These are phyloP conservation scores for Camelina neglecta DNA, from an alignment of 345 rosid species.

Conservation along the genomic window DNA sequence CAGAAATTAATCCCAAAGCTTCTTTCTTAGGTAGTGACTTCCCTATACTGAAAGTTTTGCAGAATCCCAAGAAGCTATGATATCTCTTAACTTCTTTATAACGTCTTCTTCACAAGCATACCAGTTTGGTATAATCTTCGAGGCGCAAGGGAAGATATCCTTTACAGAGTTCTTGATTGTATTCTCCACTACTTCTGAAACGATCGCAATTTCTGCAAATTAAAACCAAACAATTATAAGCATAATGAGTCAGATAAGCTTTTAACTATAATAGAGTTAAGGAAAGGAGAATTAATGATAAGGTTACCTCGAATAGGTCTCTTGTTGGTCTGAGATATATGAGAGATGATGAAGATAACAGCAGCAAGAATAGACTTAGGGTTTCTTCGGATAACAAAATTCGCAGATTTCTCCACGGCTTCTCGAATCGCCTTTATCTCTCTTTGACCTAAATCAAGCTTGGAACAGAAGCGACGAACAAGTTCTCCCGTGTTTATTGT, in stretches of 20 bases:
- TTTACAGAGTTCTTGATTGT: slow-evolving; percentile 48
- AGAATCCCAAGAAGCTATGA: slow-evolving; percentile 25
- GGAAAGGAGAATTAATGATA: not conserved
- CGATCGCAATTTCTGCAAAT: slow-evolving; percentile 38
- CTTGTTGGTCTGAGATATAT: not conserved
- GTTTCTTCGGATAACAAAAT: slow-evolving; percentile 30
- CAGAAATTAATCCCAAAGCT: too few relatives aligned
- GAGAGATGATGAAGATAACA: slow-evolving; percentile 33
- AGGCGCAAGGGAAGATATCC: slow-evolving; percentile 42
- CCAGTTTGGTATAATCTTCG: slow-evolving; percentile 45
- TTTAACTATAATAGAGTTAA: not conserved
- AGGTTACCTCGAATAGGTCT: slow-evolving; percentile 22
- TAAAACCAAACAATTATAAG: not conserved
- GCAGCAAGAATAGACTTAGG: slow-evolving; percentile 39
- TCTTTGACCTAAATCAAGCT: not conserved
- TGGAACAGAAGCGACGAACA: slow-evolving; percentile 33
- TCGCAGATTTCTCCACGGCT: slow-evolving; percentile 20
- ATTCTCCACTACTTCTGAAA: slow-evolving; percentile 42
- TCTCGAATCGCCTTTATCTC: slow-evolving; percentile 26
- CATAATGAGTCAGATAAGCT: not conserved
- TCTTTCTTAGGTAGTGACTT: not conserved
- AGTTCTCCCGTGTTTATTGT: slow-evolving; percentile 31
- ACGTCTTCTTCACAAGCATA: slow-evolving; percentile 43
- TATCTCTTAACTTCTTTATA: slow-evolving; percentile 18
- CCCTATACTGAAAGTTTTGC: not conserved